Evolutionary conservation across 2,329 filamentous ascomycete species (phyloP).

Genomic region (Fusarium zealandicum): DNA sequence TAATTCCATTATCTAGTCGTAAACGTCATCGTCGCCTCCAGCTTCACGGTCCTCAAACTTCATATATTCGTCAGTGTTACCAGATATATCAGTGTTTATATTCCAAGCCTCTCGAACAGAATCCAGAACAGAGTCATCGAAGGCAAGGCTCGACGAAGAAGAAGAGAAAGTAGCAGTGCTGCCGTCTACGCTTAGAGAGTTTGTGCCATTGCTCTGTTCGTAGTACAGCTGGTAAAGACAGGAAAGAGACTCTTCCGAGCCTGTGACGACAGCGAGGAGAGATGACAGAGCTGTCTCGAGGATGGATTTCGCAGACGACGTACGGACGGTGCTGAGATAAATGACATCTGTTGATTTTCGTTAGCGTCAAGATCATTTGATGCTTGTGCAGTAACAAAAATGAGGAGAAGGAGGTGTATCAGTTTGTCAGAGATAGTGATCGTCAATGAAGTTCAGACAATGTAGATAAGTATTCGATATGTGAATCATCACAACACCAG

Average conservation of each 20-base stretch:
- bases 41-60: constrained; percentile 78
- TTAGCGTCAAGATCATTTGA: constrained; percentile 43
- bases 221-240: constrained; percentile 63
- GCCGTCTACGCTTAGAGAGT: constrained; percentile 45
- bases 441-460: constrained; percentile 96
- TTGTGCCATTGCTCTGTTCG: constrained; percentile 54
- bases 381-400: constrained; percentile 5
- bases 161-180: constrained; percentile 64
- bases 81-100: constrained; percentile 61
- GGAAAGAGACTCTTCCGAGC: constrained; percentile 40
- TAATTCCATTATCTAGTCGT: constrained; percentile 45
- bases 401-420: constrained; percentile 58
- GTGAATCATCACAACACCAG: constrained; percentile 81
- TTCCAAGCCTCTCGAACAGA: constrained; percentile 76
- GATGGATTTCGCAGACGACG: constrained; percentile 44
- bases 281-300: constrained; percentile 52
- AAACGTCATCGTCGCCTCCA: constrained; percentile 64
- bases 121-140: constrained; percentile 74
- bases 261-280: constrained; percentile 48
- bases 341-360: constrained; percentile 42
- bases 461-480: constrained; percentile 99
- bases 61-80: constrained; percentile 68
- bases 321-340: constrained; percentile 49
- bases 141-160: constrained; percentile 69
- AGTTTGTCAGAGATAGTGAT: constrained; percentile 88